Evolutionary conservation across 2,329 filamentous ascomycete species (phyloP), one percentile per base, ranked within the genome.

Genomic region (Colletotrichum sp.): DNA sequence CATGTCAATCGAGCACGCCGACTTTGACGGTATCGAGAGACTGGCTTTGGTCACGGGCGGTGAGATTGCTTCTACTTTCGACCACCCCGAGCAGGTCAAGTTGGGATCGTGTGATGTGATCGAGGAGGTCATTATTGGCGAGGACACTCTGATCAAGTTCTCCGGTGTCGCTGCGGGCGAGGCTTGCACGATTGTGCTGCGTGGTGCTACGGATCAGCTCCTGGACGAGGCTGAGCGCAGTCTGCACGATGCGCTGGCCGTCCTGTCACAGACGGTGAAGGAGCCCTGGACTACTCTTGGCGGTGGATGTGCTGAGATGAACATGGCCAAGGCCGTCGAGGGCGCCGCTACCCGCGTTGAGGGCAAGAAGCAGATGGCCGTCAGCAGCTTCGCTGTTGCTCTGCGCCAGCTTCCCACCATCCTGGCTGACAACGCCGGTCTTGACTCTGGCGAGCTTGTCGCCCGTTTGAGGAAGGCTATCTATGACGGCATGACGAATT

Each of bases 311-410:
- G 96, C 96, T 6, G 97, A 99, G 91, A 99, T 99, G 96, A 89
- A 98, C 80, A 99, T 99, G 97, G 95, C 96, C 78, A 98, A 98
- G 90, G 97, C 97, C 9, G 97, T 99, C 26, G 96, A 98, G 83
- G 95, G 94, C 77, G 95, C 95, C 7, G 96, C 96, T 26, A 96
- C 98, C 77, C 96, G 98, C 81, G 95, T 98, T 9, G 96, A 97
- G 80, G 97, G 97, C 84, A 99, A 99, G 93, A 96, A 97, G 86
- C 96, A 98, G 80, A 90, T 98, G 82, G 97, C 97, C 4, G 96
- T 99, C 24, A 93, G 96, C 78, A 92, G 95, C 6, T 99, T 99
- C 83, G 95, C 96, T 28, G 90, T 93, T 74, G 97, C 97, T 34
- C 90, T 99, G 76, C 93, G 96, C 82, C 97, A 99, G 85, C 90